Evolutionary conservation across 495 filamentous ascomycete species (phyloP).

Genomic region (Neurospora sp.): DNA sequence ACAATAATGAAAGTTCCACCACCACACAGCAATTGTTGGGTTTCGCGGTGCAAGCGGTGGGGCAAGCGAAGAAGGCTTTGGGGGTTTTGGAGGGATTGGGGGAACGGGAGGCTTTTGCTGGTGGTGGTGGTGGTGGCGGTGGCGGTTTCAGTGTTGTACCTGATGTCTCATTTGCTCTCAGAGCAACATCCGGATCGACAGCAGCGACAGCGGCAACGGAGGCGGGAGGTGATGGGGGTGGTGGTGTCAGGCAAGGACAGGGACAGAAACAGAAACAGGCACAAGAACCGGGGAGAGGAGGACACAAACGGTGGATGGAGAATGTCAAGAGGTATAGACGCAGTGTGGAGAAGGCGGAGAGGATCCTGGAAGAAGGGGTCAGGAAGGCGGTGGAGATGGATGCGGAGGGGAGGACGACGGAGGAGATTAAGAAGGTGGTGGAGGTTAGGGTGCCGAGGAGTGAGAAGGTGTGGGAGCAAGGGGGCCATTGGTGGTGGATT

Average conservation of each 20-base stretch:
- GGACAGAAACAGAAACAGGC: not conserved
- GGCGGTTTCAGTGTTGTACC: too few relatives aligned
- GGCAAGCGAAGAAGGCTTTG: conserved; percentile 53
- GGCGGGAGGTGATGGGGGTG: not conserved
- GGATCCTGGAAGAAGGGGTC: not conserved
- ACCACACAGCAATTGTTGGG: conserved; percentile 34
- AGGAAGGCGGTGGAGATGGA: conserved; percentile 31
- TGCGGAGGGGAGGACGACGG: conserved; percentile 42
- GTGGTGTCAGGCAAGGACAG: not conserved
- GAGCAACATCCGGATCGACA: too few relatives aligned
- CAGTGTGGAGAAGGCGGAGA: not conserved
- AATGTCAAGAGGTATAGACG: not conserved
- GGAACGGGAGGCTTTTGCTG: conserved; percentile 32
- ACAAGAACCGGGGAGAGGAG: not conserved
- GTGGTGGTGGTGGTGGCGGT: not conserved
- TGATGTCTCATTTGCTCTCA: too few relatives aligned
- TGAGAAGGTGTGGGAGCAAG: conserved; percentile 28
- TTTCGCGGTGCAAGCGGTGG: conserved; percentile 48
- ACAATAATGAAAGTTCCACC: too few relatives aligned
- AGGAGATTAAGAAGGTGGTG: conserved; percentile 42
- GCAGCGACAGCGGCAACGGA: not conserved
- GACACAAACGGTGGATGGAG: not conserved
- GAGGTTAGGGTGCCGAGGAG: conserved; percentile 44
- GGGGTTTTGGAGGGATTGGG: conserved; percentile 45
- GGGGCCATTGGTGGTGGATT: conserved; percentile 70